Percentiles rank a stretch among this genome's conserved stretches.
Evolutionary conservation across 805 yeast species (phyloP).

Genomic region (Lachancea meyersii): DNA sequence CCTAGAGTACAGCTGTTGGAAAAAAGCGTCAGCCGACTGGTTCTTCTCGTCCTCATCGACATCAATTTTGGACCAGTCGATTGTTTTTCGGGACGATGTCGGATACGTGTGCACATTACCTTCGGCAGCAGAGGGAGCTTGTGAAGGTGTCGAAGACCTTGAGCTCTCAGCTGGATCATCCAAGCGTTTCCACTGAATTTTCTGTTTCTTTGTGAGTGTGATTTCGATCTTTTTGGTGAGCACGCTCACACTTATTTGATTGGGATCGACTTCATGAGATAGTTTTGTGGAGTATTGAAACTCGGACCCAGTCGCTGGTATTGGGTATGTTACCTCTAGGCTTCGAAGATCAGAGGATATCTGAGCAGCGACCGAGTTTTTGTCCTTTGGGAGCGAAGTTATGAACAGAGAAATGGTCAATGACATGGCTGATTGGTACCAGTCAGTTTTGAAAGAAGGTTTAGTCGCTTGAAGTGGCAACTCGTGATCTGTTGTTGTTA

Average conservation of each 20-base stretch:
- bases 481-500: no score
- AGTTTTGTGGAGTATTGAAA: conserved; percentile 55
- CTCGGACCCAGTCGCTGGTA: conserved; percentile 39
- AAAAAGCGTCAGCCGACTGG: conserved; percentile 58
- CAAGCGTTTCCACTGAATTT: conserved; percentile 49
- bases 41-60: conserved; percentile 42
- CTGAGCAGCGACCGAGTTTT: conserved; percentile 35
- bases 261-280: conserved; percentile 44
- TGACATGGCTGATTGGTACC: conserved; percentile 58
- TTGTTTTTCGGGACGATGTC: conserved; percentile 51
- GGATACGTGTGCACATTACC: conserved; percentile 42
- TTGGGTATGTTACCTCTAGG: conserved; percentile 27
- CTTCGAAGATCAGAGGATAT: conserved; percentile 37
- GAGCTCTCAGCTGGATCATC: conserved; percentile 14
- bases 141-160: neutral
- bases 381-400: conserved; percentile 46
- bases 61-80: conserved; percentile 64
- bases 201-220: conserved; percentile 42
- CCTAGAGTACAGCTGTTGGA: conserved; percentile 62
- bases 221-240: conserved; percentile 74
- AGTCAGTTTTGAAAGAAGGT: conserved; percentile 44
- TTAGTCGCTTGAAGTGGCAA: neutral
- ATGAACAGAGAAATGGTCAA: conserved; percentile 69
- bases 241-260: conserved; percentile 42
- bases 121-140: neutral